These are phyloP conservation scores for Triadica sebifera DNA, from an alignment of 345 rosid species.

Conservation along the genomic window DNA sequence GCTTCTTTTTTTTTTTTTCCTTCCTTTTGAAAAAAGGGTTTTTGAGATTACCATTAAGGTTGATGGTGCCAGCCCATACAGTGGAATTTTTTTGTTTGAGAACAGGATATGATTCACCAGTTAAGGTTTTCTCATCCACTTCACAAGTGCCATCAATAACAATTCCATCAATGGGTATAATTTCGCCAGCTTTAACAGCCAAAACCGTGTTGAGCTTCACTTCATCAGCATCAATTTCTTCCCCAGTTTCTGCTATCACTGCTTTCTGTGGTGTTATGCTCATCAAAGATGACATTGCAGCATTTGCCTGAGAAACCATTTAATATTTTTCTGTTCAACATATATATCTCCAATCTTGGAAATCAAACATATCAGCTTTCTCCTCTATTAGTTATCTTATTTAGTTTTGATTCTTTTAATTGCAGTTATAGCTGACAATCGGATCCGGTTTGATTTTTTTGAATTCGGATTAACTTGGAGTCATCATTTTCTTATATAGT, in stretches of 20 bases:
- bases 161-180: constrained; percentile 84
- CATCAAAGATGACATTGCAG: constrained; percentile 81
- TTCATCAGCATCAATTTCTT: constrained; percentile 65
- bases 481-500: too few relatives aligned
- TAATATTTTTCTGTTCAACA: too few relatives aligned
- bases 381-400: too few relatives aligned
- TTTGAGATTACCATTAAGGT: constrained; percentile 54
- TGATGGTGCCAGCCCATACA: constrained; percentile 94
- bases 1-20: too few relatives aligned
- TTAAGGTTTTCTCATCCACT: constrained; percentile 85
- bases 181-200: constrained; percentile 85
- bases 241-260: constrained; percentile 75
- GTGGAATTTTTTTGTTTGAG: constrained; percentile 60
- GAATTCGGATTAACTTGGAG: too few relatives aligned
- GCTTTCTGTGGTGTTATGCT: constrained; percentile 81
- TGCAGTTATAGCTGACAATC: too few relatives aligned
- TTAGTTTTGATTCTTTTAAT: too few relatives aligned
- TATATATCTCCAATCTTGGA: too few relatives aligned
- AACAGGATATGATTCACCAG: constrained; percentile 89
- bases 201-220: constrained; percentile 64
- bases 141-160: constrained; percentile 82
- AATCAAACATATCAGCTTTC: too few relatives aligned
- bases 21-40: too few relatives aligned
- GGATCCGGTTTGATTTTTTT: too few relatives aligned
- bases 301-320: constrained; percentile 55